Percentiles rank a stretch among this genome's conserved stretches.
phyloP scores from a whole-genome alignment of 495 filamentous ascomycete species.

The Penicillium alfredii region DNA sequence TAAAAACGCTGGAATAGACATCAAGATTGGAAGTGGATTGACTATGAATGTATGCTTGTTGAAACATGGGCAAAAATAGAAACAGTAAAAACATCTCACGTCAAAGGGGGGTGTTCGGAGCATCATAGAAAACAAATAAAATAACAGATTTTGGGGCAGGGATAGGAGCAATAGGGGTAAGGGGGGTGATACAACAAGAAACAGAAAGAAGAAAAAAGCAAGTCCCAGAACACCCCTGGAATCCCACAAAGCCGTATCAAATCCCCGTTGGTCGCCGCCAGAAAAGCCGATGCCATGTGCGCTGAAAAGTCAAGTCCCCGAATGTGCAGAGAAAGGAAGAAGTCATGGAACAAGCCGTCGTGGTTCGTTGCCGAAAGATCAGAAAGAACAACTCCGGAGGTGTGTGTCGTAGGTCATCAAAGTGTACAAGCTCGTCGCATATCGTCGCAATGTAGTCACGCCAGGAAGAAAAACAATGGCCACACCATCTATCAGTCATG shows the following conservation, averaged over 20 bases:
- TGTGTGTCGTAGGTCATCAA: conserved; percentile 18
- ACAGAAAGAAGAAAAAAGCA: conserved; percentile 4
- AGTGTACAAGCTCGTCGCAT: conserved; percentile 23
- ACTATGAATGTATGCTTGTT: too few species aligned
- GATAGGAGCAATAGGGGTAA: not conserved
- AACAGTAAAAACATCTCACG: too few species aligned
- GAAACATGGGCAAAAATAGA: too few species aligned
- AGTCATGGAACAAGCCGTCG: not conserved
- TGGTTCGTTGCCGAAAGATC: conserved; percentile 13
- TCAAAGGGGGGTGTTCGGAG: not conserved
- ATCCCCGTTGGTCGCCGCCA: too few species aligned
- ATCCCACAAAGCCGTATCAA: too few species aligned
- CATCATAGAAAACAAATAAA: too few species aligned
- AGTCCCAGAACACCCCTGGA: conserved; percentile 4
- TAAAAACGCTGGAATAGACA: too few species aligned
- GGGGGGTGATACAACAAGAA: not conserved
- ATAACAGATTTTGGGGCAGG: not conserved
- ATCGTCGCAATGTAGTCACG: conserved; percentile 19
- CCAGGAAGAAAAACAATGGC: conserved; percentile 10
- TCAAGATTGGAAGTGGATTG: too few species aligned
- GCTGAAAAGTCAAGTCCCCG: conserved; percentile 5
- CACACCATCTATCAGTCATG: conserved; percentile 15
- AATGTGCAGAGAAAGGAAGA: conserved; percentile 8
- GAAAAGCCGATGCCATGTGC: conserved; percentile 15
- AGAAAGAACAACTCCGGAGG: conserved; percentile 16